Evolutionary conservation across 345 rosid species (phyloP), one percentile per base, ranked within the genome.

Genomic region (Citrus hindsii): DNA sequence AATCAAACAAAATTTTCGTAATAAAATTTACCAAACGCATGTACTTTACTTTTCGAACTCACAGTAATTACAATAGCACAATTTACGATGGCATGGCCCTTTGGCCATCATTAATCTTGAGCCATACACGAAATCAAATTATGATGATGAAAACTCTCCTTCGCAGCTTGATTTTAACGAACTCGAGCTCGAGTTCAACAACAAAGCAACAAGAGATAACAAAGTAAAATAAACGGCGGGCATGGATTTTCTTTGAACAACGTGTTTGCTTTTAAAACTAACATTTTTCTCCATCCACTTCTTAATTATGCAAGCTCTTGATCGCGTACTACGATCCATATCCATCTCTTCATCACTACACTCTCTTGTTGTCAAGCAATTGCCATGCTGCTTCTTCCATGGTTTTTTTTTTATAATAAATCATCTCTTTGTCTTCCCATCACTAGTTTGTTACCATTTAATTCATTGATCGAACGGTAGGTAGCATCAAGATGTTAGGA

Each of bases 381-480:
- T 42, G 14, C 46, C 51, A 24, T 37, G 6, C 65, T 75, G 9
- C 25, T 82, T 83, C 67, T 58, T 85, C 67, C 83, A 69, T 73
- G 27, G 77, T 77, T 25, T 83, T 75, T 25, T 83, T 75, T 48
- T 51, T 74, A 81, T 66, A 79, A 69, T 79, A 78, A 74, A 68
- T 83, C 79, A 83, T 4, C 56, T 80, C 82, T 7, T 80, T 80
- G 22, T 70, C 19, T 2, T 35, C 2, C 32, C 78, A 4, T 56
- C 65, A 1, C 51, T 80, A 42, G 14, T 19, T 48, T 77, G 59
- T 22, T 73, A 51, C 83, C 78, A 64, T 76, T 85, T 16, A 87
- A 67, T 14, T 91, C 97, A 81, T 87, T 93, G 37, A 93, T 88
- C 12, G 96, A 93, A 74, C 89, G 91, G 88, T 89, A 92, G 77